Evolutionary conservation across 257 asterid species (phyloP), one percentile per base, ranked within the genome.

Genomic region (Orobanche coerulescens): DNA sequence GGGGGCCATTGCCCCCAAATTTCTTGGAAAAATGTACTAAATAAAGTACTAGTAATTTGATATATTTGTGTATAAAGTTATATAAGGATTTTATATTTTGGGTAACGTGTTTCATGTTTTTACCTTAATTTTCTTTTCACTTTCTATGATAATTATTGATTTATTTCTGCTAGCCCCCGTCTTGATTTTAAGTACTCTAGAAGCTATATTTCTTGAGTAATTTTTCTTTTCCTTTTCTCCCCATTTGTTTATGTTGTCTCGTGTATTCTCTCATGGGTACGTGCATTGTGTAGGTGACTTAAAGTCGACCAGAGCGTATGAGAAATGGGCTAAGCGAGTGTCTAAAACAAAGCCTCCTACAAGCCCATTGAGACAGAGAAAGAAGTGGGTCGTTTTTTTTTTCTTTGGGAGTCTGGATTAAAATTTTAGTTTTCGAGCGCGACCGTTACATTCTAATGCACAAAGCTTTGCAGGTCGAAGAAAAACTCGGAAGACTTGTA

Each of bases 291-390:
- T 59, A 93, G 98, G 97, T 44, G 86, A 74, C 11, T 36, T 83
- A 44, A 80, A 86, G 69, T 76, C 90, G 25, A 84, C 95, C 52
- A 86, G 81, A 70, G 81, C 86, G 1, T 93, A 80, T 20, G 82
- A 73, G 65, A 89, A 84, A 85, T 93, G 98, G 97, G 81, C 82
- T 60, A 89, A 86, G 81, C 66, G 79, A 65, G 85, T 93, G 37
- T 83, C 95, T 14, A 86, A 82, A 76, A 84, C 71, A 28, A 93
- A 86, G 59, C 94, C 97, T 49, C 98, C 99, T 39, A 89, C 96
- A 42, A 86, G 86, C 69, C 97, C 95, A 46, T 70, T 83, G 64
- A 74, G 75, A 56, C 79, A 40, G 13, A 79, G 81, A 70, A 82
- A 79, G 69, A 88, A 88, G 98, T 88, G 24, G 66, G 92, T 76